These are phyloP conservation scores for Neonectria sp. DNA, from an alignment of 2,329 filamentous ascomycete genomes.

Conservation along the genomic window DNA sequence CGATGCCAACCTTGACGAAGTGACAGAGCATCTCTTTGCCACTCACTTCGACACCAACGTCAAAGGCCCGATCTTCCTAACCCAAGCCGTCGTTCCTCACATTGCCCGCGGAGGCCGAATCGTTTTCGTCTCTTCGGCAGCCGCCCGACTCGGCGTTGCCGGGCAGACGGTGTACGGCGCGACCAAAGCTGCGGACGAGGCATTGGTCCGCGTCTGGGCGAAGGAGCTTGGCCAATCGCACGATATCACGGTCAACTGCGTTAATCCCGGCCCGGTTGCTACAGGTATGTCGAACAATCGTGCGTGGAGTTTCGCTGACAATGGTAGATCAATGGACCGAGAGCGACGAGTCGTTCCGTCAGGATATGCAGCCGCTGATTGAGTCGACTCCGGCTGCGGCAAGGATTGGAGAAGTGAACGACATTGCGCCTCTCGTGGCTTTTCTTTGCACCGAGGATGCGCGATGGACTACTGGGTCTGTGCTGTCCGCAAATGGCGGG, in stretches of 20 bases:
- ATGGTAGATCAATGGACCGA: conserved; percentile 44
- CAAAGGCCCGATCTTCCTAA: conserved; percentile 50
- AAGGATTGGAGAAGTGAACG: conserved; percentile 48
- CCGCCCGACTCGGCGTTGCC: conserved; percentile 49
- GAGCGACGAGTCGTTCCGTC: conserved; percentile 47
- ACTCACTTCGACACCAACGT: conserved; percentile 43
- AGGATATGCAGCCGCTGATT: conserved; percentile 52
- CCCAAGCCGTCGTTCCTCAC: conserved; percentile 49
- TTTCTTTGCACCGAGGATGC: conserved; percentile 51
- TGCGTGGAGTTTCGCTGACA: background rate
- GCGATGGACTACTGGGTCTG: conserved; percentile 49
- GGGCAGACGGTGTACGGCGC: conserved; percentile 51
- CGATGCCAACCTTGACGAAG: conserved; percentile 36
- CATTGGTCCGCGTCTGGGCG: conserved; percentile 49
- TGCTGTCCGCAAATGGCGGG: conserved; percentile 50
- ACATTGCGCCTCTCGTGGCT: conserved; percentile 51
- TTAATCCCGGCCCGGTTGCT: conserved; percentile 51
- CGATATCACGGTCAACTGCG: conserved; percentile 49
- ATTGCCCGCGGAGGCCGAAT: conserved; percentile 51
- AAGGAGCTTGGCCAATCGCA: conserved; percentile 51
- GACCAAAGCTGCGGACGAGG: conserved; percentile 53
- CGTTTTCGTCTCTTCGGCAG: conserved; percentile 52
- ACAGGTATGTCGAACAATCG: conserved; percentile 13
- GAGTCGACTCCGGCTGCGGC: conserved; percentile 51
- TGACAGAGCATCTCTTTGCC: conserved; percentile 28